Base-by-base conservation (phyloP, 2,329 filamentous ascomycete species). In the Claviceps sp. region DNA sequence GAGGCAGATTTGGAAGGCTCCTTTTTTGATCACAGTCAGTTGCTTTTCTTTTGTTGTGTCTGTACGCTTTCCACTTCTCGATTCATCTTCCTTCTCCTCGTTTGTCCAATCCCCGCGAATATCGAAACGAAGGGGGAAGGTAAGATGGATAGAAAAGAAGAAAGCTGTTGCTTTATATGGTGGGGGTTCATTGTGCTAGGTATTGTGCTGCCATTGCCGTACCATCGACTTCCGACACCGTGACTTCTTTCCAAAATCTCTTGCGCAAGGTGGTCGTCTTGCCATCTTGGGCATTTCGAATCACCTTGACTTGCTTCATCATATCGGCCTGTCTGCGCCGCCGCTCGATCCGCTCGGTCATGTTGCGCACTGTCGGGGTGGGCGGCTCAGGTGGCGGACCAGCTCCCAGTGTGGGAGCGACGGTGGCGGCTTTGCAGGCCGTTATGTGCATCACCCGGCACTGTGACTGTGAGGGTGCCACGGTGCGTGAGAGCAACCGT, bases 191-290 rank as follows among this genome's bases (percentile, higher is more conserved):
- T 34, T 11, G 30, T 34, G 30, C 9, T 34, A 24, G 4, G 24
- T 24, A 34, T 34, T 34, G 30, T 11, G 30, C 30, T 34, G 5
- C 16, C 2, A 6, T 38, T n/a, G 47, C 36, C 68, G 52, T 71
- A 86, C 84, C 83, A 56, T 82, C 72, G 9, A 77, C 76, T 62
- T 85, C 79, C 57, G 77, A 74, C 40, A 96, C 82, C 55, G 75
- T 67, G 1, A 93, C 88, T 63, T 93, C 79, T 67, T 85, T 88
- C 91, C 91, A 97, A 72, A 96, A 96, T 50, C 90, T 78, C 71
- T 82, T 87, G 62, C 83, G 74, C 53, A 78, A 62, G 38, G 65
- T 70, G 2, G 74, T 72, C 56, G 75, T 58, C 54, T 67, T 70
- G 37, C 60, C 63, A 37, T 60, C 59, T 18, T 58, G 61, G 0